phyloP scores from a whole-genome alignment of 495 filamentous ascomycete species.

The Parachaetomium inaequale region DNA sequence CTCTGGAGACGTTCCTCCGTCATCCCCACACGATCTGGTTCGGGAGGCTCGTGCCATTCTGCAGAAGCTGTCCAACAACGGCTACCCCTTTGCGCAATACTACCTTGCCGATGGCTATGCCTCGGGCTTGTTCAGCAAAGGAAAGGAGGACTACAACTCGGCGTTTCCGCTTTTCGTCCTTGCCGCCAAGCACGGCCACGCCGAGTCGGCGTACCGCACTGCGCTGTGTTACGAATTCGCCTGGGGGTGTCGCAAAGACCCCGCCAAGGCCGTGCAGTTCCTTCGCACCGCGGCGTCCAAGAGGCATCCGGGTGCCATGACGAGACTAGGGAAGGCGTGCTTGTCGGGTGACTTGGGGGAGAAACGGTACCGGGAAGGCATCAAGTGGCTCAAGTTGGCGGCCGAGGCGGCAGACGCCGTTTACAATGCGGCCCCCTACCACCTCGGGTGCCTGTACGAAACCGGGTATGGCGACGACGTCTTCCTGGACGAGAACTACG shows the following conservation, averaged over 20 bases:
- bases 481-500: slow-evolving; percentile 84
- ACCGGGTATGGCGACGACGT: slow-evolving; percentile 87
- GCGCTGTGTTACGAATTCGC: slow-evolving; percentile 97
- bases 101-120: slow-evolving; percentile 92
- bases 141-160: slow-evolving; percentile 81
- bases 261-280: slow-evolving; percentile 87
- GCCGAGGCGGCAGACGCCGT: slow-evolving; percentile 83
- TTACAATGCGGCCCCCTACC: slow-evolving; percentile 90
- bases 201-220: slow-evolving; percentile 90
- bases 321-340: slow-evolving; percentile 85
- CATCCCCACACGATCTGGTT: slow-evolving; percentile 63
- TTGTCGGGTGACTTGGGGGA: slow-evolving; percentile 82
- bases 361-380: slow-evolving; percentile 81
- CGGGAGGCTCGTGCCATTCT: slow-evolving; percentile 87
- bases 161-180: slow-evolving; percentile 90
- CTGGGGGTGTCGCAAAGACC: slow-evolving; percentile 88
- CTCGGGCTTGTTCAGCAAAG: slow-evolving; percentile 91
- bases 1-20: slow-evolving; percentile 42
- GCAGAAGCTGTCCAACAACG: slow-evolving; percentile 75
- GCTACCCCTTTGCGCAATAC: slow-evolving; percentile 96
- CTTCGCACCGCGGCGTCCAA: slow-evolving; percentile 87
- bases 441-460: slow-evolving; percentile 83
- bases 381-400: slow-evolving; percentile 96
- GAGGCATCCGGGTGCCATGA: slow-evolving; percentile 91
- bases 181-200: slow-evolving; percentile 94